Base-by-base conservation (phyloP, 805 yeast species). In the Candida maris region DNA sequence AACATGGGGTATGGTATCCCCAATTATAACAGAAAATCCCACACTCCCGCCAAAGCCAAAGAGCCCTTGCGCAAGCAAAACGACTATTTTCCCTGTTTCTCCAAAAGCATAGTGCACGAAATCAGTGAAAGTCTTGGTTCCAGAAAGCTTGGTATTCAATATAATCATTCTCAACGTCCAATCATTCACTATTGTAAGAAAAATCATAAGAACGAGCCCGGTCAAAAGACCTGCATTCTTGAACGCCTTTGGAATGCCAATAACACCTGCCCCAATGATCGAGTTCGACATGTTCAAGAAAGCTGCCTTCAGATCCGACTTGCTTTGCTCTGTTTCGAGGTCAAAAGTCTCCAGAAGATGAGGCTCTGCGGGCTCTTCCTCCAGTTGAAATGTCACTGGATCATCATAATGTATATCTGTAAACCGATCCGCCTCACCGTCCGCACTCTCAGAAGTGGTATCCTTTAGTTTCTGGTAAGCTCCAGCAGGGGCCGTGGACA, bases 201-300 rank as follows among this genome's bases (percentile, higher is more conserved):
- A 50, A 0, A 77, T 51, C 55, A 87, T 68, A 5, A 79, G 69
- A 2, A 86, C 16, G 1, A 81, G 52, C 3, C 95, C 95, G 0
- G 91, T 87, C 0, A 80, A 39, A 3, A 91, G 58, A 0, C 97
- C 97, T 14, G 85, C 72, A 50, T 88, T 85, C 30, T 73, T 68
- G 51, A 89, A 77, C 0, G 97, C 96, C 46, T 80, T 83, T 2
- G 97, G 95, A 45, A 88, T 94, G 2, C 97, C 96, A 21, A 91
- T 86, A 36, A 91, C 85, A 6, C 97, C 97, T 0, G 97, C 97
- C 0, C 97, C 97, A 5, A 91, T 68, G 42, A 91, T 91, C 14
- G 94, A 82, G 60, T 89, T 89, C 7, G 96, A 95, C 95, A 89
- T 88, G 61, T 91, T 91, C 94, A 89, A 85, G 54, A 89, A 88